Conservation (phyloP, 2,329 filamentous ascomycete genomes). For the Tolypocladium capitatum region DNA sequence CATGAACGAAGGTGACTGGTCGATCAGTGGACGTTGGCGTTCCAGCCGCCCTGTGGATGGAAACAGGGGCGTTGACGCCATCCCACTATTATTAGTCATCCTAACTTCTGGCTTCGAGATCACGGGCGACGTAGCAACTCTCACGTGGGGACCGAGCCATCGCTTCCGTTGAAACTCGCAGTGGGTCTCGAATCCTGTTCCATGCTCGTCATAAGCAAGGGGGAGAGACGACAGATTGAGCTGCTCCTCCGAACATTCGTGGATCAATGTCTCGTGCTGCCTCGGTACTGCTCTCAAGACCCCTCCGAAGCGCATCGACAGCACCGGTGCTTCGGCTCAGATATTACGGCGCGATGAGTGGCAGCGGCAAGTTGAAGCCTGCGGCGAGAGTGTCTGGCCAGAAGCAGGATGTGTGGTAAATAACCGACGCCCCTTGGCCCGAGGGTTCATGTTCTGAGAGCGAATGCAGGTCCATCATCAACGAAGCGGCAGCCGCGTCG, state of each 20-base stretch:
- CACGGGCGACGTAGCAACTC: constrained; percentile 6
- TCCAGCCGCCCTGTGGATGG: neutral
- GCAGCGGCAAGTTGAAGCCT: constrained; percentile 33
- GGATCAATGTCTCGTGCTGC: constrained; percentile 5
- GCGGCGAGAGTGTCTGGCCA: constrained; percentile 35
- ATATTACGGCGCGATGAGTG: constrained; percentile 22
- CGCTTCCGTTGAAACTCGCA: neutral
- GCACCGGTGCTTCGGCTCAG: neutral
- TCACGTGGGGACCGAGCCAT: neutral
- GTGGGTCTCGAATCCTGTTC: neutral
- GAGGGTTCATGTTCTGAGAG: neutral
- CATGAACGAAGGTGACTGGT: neutral
- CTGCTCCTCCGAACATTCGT: neutral
- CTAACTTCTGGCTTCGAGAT: neutral
- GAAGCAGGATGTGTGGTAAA: constrained; percentile 40
- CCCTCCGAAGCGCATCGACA: neutral
- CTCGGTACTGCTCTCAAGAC: constrained; percentile 1
- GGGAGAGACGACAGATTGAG: neutral
- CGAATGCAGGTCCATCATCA: constrained; percentile 45
- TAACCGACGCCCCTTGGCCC: neutral
- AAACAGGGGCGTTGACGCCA: constrained; percentile 4
- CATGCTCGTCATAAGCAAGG: neutral
- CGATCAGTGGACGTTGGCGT: too few relatives aligned
- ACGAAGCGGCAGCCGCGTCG: constrained; percentile 50
- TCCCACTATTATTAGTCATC: neutral